These are phyloP conservation scores for Leishmania turanica DNA, from an alignment of 208 protist genomes.

Conservation along the genomic window DNA sequence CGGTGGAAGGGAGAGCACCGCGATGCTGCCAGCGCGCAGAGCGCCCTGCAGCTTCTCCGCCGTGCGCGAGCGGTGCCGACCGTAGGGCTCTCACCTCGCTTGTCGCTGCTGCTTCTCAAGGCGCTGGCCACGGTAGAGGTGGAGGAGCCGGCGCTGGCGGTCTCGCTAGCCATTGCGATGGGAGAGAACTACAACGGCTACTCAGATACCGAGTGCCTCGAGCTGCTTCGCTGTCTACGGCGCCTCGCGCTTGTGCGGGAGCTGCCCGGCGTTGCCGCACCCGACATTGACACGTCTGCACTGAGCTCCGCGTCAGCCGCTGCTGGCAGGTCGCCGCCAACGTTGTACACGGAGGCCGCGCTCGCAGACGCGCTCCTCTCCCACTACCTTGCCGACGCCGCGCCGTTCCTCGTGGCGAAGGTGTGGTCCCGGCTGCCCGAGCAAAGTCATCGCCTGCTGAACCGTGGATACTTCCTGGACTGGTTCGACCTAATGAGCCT, in stretches of 20 bases:
- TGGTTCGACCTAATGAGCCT: constrained; percentile 77
- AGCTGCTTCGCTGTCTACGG: constrained; percentile 80
- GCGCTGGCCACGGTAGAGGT: constrained; percentile 68
- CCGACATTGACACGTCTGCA: constrained; percentile 24
- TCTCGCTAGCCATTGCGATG: constrained; percentile 75
- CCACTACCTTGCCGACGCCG: constrained; percentile 56
- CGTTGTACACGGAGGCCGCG: constrained; percentile 57
- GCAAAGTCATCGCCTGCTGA: constrained; percentile 58
- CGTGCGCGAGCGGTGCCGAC: constrained; percentile 38
- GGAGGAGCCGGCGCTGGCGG: constrained; percentile 69
- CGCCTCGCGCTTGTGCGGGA: constrained; percentile 69
- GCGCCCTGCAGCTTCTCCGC: constrained; percentile 57
- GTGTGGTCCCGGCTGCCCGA: constrained; percentile 84
- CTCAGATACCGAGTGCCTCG: constrained; percentile 64
- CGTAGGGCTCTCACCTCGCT: constrained; percentile 64
- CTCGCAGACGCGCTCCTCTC: constrained; percentile 47
- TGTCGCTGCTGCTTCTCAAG: constrained; percentile 68
- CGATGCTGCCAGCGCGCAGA: constrained; percentile 50
- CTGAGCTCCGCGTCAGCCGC: neutral
- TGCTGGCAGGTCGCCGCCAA: constrained; percentile 3
- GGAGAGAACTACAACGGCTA: constrained; percentile 77
- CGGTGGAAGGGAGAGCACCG: constrained; percentile 83
- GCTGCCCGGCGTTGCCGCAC: constrained; percentile 40
- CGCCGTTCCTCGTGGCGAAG: constrained; percentile 68
- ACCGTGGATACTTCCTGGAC: constrained; percentile 67